phyloP scores from a whole-genome alignment of 1,284 basidiomycete species.

The Ganoderma boninense region DNA sequence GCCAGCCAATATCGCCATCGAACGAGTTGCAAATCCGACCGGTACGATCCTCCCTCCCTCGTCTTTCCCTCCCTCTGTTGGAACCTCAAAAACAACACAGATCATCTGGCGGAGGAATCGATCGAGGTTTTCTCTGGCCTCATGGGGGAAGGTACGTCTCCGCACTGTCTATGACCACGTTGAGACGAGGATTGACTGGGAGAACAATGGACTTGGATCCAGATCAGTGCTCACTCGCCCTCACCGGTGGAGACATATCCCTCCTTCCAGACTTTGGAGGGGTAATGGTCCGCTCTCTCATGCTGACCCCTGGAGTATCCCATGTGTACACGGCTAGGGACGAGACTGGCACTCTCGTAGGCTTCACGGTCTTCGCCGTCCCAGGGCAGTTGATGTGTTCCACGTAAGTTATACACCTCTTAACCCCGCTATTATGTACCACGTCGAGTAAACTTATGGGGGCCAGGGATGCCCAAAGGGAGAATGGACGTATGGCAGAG shows the following conservation, averaged over 20 bases:
- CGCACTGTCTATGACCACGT: background rate
- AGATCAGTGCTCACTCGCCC: conserved; percentile 30
- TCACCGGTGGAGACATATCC: conserved; percentile 24
- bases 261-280: conserved; percentile 21
- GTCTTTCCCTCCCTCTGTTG: too few species aligned
- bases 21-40: conserved; percentile 5
- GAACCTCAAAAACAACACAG: too few species aligned
- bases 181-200: background rate
- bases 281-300: conserved; percentile 28
- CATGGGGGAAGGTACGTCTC: conserved; percentile 30
- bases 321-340: conserved; percentile 29
- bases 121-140: conserved; percentile 18
- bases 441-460: background rate
- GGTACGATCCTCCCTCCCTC: too few species aligned
- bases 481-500: conserved; percentile 17
- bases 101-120: conserved; percentile 20
- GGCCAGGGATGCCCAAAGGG: conserved; percentile 29
- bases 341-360: conserved; percentile 24
- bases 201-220: too few species aligned
- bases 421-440: too few species aligned
- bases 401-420: conserved; percentile 10
- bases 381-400: conserved; percentile 25
- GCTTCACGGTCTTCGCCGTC: conserved; percentile 24
- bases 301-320: conserved; percentile 15
- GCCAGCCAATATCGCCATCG: too few species aligned